These are phyloP conservation scores for Peziza echinospora DNA, from an alignment of 495 filamentous ascomycete genomes.

Conservation along the genomic window DNA sequence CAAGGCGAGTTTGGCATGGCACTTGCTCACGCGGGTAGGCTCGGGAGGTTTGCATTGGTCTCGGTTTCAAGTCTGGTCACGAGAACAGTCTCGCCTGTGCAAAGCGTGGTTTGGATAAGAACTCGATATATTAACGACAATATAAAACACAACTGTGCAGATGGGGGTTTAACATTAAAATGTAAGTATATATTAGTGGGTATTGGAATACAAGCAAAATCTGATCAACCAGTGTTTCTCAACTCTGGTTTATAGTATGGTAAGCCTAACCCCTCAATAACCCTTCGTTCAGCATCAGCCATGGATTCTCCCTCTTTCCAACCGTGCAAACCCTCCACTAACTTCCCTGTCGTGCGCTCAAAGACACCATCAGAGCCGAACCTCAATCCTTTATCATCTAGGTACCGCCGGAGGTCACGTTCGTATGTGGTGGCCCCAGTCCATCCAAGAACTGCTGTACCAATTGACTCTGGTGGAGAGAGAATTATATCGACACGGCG, in stretches of 20 bases:
- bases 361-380: constrained; percentile 82
- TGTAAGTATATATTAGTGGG: no score
- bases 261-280: constrained; percentile 62
- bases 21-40: no score
- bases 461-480: constrained; percentile 65
- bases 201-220: no score
- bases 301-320: constrained; percentile 14
- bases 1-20: neutral
- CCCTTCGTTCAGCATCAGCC: constrained; percentile 48
- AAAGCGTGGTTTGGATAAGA: no score
- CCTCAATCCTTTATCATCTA: constrained; percentile 53
- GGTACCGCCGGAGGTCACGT: constrained; percentile 61
- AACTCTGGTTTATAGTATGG: constrained; percentile 42
- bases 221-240: neutral
- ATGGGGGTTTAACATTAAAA: no score
- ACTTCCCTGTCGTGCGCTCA: constrained; percentile 37
- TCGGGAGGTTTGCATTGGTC: no score
- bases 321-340: constrained; percentile 35
- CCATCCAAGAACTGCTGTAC: constrained; percentile 79
- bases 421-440: constrained; percentile 75
- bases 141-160: no score
- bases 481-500: constrained; percentile 87
- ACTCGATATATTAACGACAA: no score
- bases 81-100: no score
- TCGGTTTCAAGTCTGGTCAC: no score